Conservation (phyloP, 2,329 filamentous ascomycete species). For the Sclerotinia minor region DNA sequence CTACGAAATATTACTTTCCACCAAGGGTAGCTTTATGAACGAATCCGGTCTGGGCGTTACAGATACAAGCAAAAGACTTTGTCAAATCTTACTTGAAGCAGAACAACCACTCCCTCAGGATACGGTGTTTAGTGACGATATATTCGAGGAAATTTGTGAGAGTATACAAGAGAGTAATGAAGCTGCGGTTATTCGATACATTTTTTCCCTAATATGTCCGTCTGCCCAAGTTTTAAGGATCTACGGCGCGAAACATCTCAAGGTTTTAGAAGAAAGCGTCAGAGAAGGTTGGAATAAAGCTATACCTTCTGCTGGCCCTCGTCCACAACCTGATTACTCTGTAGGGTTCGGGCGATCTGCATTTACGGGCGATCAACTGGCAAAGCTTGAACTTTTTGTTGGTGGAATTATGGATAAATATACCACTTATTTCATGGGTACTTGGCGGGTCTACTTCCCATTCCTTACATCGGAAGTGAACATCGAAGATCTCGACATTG, state of each 20-base stretch:
- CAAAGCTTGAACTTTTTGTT: slow-evolving; percentile 44
- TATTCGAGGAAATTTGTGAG: not conserved
- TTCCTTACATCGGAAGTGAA: slow-evolving; percentile 53
- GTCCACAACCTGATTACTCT: slow-evolving; percentile 46
- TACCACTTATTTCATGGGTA: slow-evolving; percentile 46
- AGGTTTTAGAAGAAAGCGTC: slow-evolving; percentile 44
- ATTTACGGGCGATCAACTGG: slow-evolving; percentile 47
- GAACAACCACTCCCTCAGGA: not conserved
- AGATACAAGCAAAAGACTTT: slow-evolving; percentile 40
- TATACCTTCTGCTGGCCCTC: slow-evolving; percentile 42
- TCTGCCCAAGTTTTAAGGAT: not conserved
- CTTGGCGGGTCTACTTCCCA: slow-evolving; percentile 51
- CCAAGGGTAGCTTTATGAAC: slow-evolving; percentile 46
- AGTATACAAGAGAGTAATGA: slow-evolving; percentile 1
- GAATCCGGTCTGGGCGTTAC: slow-evolving; percentile 41
- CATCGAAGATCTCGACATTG: slow-evolving; percentile 43
- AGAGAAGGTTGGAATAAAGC: slow-evolving; percentile 48
- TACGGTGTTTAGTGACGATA: not conserved
- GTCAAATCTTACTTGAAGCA: slow-evolving; percentile 1
- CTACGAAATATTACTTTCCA: slow-evolving; percentile 44
- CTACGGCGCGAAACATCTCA: slow-evolving; percentile 33
- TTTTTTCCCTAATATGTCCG: not conserved
- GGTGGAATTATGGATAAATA: slow-evolving; percentile 30
- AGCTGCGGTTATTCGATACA: not conserved
- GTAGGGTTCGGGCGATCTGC: slow-evolving; percentile 45